Evolutionary conservation across 331 rosid genomes (phyloP).

Genomic region (Acacia concinna): DNA sequence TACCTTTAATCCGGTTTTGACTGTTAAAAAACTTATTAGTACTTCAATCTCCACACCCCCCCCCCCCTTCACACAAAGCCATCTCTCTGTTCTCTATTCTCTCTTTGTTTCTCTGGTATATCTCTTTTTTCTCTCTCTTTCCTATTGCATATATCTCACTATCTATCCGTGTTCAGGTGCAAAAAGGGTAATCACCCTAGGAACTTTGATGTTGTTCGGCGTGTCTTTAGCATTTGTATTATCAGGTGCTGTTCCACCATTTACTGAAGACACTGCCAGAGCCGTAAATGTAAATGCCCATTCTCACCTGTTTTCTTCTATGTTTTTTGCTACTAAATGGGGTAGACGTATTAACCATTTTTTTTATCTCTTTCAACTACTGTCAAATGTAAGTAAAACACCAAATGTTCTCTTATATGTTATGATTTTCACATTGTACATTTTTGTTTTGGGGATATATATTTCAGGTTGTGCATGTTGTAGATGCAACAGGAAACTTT

Average conservation of each 20-base stretch:
- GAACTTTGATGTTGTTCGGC: slow-evolving; percentile 60
- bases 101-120: background rate
- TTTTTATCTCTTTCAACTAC: too few species aligned
- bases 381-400: background rate
- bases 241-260: slow-evolving; percentile 73
- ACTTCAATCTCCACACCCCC: background rate
- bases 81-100: background rate
- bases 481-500: slow-evolving; percentile 58
- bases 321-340: slow-evolving; percentile 12
- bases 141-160: background rate
- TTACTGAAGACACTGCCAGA: slow-evolving; percentile 73
- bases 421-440: slow-evolving; percentile 5
- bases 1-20: background rate
- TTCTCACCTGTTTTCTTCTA: slow-evolving; percentile 2
- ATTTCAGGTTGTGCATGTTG: slow-evolving; percentile 89
- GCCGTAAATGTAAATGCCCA: slow-evolving; percentile 72
- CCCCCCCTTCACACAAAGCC: too few species aligned
- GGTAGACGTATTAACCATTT: too few species aligned
- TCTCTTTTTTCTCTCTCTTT: background rate
- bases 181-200: slow-evolving; percentile 54
- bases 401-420: background rate
- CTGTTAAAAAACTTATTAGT: background rate
- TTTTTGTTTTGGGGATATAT: background rate
- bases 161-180: slow-evolving; percentile 58
- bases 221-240: slow-evolving; percentile 52